Evolutionary conservation across 495 filamentous ascomycete species (phyloP), one percentile per base, ranked within the genome.

Genomic region (Aspergillus saccharolyticus): DNA sequence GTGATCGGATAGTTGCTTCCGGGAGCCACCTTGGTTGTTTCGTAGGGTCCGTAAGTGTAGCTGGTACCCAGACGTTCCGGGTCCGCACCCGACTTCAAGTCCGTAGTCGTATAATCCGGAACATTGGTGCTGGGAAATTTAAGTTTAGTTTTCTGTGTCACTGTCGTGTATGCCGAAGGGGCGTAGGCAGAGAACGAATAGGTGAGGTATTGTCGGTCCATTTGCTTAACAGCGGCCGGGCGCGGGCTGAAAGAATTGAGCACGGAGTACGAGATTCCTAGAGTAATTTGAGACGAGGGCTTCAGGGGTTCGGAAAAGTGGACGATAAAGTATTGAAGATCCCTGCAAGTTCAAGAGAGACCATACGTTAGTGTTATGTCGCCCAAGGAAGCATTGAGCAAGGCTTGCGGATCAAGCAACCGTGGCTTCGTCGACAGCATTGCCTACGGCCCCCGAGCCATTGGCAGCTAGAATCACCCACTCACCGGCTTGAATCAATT

Each of bases 91-190:
- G 84, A 84, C 54, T 78, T 79, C 49, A 79, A 70, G 18, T 80
- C 82, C 8, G 81, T 76, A 24, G 94, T 80, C 54, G 78, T 96
- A 72, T 88, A 95, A 67, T 96, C 91, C 44, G 90, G 87, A 44
- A 96, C 79, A 63, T 89, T 86, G 57, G 77, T 73, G 55, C 81
- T 84, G 50, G 90, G 86, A 67, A 96, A 84, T 76, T 96, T 96
- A 69, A 98, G 74, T 74, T 96, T 96, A 42, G 94, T 97, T 82
- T 96, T 97, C 68, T 98, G 94, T 70, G 95, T 96, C 61, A 79
- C 70, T 19, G 92, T 96, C 6, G 79, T 68, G 73, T 98, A 98
- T 49, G 85, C 87, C 14, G 90, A 91, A 33, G 82, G 85, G 30
- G 75, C 79, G 69, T 94, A 96, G 58, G 90, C 89, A 47, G 85